A percentile compares a stretch with the other conserved stretches of the same genome.
Conservation (phyloP, 805 yeast genomes). For the Zygosaccharomyces kombuchaensis region DNA sequence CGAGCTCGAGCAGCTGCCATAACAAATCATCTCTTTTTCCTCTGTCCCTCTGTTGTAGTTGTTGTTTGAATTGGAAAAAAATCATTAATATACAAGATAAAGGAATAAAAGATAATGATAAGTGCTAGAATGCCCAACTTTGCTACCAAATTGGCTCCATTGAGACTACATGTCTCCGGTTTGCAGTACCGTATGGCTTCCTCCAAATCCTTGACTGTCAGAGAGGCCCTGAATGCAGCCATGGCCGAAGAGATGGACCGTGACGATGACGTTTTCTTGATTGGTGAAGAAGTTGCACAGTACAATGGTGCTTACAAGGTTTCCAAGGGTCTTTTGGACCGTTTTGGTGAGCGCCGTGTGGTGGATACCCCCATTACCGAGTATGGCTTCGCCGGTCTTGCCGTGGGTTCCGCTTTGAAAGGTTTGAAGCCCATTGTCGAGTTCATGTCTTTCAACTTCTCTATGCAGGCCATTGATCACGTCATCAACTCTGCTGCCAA, state of each 20-base stretch:
- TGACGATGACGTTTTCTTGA: constrained; percentile 87
- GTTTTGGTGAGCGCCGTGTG: constrained; percentile 90
- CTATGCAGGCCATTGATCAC: constrained; percentile 99
- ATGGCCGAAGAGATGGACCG: constrained; percentile 96
- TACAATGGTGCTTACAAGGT: constrained; percentile 99
- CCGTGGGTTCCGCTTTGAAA: constrained; percentile 94
- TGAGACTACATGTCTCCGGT: constrained; percentile 2
- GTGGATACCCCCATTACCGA: constrained; percentile 98
- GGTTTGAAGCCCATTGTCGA: constrained; percentile 96
- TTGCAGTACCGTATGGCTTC: constrained; percentile 30
- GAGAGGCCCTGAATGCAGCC: constrained; percentile 95
- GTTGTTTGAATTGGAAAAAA: constrained; percentile 1
- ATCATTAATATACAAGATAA: neutral
- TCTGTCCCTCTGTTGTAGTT: neutral
- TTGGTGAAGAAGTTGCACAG: constrained; percentile 99
- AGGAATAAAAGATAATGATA: constrained; percentile 6
- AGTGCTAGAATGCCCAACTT: constrained; percentile 15
- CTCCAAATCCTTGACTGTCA: constrained; percentile 73
- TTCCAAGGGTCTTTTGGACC: constrained; percentile 89
- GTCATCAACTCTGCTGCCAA: constrained; percentile 98
- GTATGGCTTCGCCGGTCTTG: constrained; percentile 95
- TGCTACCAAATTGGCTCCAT: constrained; percentile 15
- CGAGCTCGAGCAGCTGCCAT: neutral
- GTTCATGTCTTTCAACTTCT: constrained; percentile 98
- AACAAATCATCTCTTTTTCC: neutral